Percentiles rank a stretch among this genome's conserved stretches.
Evolutionary conservation across 345 rosid species (phyloP).

Genomic region (Citrus medica): DNA sequence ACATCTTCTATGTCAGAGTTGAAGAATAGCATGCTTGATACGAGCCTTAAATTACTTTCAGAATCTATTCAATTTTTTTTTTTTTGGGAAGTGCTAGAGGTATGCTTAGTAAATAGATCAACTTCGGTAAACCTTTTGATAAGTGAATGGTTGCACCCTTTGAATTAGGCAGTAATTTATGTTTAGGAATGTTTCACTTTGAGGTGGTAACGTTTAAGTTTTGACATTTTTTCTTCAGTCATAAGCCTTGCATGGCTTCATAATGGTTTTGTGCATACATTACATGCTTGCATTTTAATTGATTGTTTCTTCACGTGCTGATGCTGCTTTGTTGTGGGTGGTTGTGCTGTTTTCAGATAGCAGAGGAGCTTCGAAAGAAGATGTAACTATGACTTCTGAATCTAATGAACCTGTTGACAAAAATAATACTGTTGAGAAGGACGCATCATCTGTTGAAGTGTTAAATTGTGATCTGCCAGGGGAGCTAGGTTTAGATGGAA

Average conservation of each 20-base stretch:
- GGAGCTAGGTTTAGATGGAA: constrained; percentile 25
- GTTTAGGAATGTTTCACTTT: background rate
- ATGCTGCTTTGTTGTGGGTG: constrained; percentile 20
- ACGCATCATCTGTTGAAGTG: constrained; percentile 14
- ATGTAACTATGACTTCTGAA: constrained; percentile 21
- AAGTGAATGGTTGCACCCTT: background rate
- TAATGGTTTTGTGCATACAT: background rate
- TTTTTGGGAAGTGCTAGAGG: background rate
- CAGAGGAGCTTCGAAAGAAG: constrained; percentile 31
- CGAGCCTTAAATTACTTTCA: background rate
- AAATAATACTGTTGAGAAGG: constrained; percentile 25
- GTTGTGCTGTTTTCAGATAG: constrained; percentile 31
- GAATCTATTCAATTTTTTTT: background rate
- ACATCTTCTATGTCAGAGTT: background rate
- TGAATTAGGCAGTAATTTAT: background rate
- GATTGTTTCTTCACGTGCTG: background rate
- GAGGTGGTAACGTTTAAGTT: background rate
- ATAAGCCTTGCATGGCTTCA: background rate
- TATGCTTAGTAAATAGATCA: background rate
- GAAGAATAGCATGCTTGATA: background rate
- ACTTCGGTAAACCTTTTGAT: background rate
- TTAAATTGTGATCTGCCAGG: constrained; percentile 21
- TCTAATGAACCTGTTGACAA: constrained; percentile 20
- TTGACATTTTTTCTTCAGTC: background rate
- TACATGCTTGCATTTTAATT: background rate